These are phyloP conservation scores for Nakazawaea populi DNA, from an alignment of 805 yeast genomes.

Conservation along the genomic window DNA sequence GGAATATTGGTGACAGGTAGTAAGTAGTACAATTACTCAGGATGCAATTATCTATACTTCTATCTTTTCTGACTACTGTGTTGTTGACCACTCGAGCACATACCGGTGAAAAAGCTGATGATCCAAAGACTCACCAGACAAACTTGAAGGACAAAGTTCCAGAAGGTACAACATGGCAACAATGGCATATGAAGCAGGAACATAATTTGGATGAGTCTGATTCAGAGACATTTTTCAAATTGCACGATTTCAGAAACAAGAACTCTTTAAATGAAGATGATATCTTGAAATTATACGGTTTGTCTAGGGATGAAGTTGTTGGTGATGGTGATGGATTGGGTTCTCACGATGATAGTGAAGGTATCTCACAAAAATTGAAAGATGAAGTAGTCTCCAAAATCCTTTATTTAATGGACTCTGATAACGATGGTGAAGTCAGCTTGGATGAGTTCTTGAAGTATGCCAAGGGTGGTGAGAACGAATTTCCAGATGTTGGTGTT, in stretches of 20 bases:
- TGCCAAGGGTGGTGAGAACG: conserved; percentile 49
- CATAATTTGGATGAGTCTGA: conserved; percentile 73
- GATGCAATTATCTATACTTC: neutral
- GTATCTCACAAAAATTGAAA: conserved; percentile 48
- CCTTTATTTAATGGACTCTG: conserved; percentile 54
- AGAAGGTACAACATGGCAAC: conserved; percentile 60
- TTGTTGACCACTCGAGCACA: neutral
- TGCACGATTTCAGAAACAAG: conserved; percentile 67
- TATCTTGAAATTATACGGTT: conserved; percentile 76
- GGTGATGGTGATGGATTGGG: conserved; percentile 94
- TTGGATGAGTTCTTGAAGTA: conserved; percentile 67
- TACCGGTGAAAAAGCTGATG: neutral
- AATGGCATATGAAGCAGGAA: conserved; percentile 89
- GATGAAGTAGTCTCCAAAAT: conserved; percentile 51
- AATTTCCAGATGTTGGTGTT: conserved; percentile 85
- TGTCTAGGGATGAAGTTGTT: conserved; percentile 61
- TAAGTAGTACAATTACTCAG: neutral
- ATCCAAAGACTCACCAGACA: neutral
- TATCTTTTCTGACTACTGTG: neutral
- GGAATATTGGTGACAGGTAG: neutral
- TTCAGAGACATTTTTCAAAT: conserved; percentile 65
- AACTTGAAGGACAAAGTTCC: conserved; percentile 42
- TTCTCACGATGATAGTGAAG: conserved; percentile 58
- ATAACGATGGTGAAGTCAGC: conserved; percentile 60
- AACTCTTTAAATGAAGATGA: conserved; percentile 56